Base-by-base conservation (phyloP, 257 asterid genomes). In the Mentha longifolia region DNA sequence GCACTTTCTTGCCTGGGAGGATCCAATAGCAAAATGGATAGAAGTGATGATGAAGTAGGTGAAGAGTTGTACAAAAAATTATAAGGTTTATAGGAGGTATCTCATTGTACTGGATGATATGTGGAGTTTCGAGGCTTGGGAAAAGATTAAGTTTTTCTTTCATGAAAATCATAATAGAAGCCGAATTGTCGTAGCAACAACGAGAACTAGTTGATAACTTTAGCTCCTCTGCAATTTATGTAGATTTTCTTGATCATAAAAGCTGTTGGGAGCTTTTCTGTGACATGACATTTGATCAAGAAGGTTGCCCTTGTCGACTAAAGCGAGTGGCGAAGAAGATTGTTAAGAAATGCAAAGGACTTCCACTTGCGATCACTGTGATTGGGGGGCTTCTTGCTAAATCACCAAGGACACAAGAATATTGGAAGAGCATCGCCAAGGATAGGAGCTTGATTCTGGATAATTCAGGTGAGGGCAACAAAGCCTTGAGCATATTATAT, bases 361-460 rank as follows among this genome's bases (percentile, higher is more conserved):
- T 56, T 57, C 74, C 74, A 16, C 65, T 56, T 0, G 49, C 66
- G n/a, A 69, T 69, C 37, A 11, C 2, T 41, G 66, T 69, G 19
- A 28, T 69, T 22, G 74, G 58, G 3, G 74, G 74, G 55, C 22
- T 70, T 16, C 57, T 70, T 15, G 14, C 7, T 25, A 70, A 70
- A 3, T 70, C 74, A 0, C 22, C 65, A 0, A 28, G 10, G 17
- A 42, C 56, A 0, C 66, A 0, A 49, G 52, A 61, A 19, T 30
- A 31, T 13, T 71, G 76, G 76, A 49, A 33, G 16, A 16, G 3
- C 13, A 0, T 61, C 0, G 62, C 13, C 6, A 2, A 47, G 9
- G 13, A 33, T 19, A 19, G 33, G 2, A 60, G 37, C 11, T 6
- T 59, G 55, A 3, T 49, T 20, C 42, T 55, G 0, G 33, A 68